Conservation (phyloP, 2,329 filamentous ascomycete genomes). For the Aspergillus sp. region DNA sequence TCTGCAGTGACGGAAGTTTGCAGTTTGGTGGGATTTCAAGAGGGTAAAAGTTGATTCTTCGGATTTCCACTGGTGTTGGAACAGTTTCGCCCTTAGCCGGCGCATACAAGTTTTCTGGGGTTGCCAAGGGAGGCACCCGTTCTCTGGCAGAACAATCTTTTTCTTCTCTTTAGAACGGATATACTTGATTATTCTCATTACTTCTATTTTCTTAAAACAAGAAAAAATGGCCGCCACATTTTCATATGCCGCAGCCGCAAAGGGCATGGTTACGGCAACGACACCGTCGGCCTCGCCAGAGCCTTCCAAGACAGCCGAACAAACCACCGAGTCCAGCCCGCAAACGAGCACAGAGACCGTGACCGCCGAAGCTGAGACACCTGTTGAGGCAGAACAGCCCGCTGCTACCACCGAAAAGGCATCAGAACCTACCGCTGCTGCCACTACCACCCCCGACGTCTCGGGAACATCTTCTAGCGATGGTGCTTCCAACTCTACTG, state of each 20-base stretch:
- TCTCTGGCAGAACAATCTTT: conserved; percentile 21
- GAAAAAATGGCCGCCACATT: conserved; percentile 55
- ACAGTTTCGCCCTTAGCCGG: conserved; percentile 16
- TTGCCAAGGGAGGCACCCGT: conserved; percentile 17
- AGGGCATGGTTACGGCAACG: conserved; percentile 58
- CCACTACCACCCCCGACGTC: conserved; percentile 24
- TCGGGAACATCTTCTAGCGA: conserved; percentile 50
- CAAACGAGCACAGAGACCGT: conserved; percentile 26
- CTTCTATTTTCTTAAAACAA: conserved; percentile 7
- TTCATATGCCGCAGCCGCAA: conserved; percentile 94
- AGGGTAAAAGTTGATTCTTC: conserved; percentile 20
- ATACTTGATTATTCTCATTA: conserved; percentile 8
- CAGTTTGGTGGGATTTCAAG: conserved; percentile 25
- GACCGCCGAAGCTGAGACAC: conserved; percentile 44
- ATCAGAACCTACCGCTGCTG: conserved; percentile 25
- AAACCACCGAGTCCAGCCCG: conserved; percentile 21
- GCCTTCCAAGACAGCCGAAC: conserved; percentile 25
- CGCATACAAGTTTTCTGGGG: conserved; percentile 16
- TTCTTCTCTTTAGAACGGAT: conserved; percentile 12
- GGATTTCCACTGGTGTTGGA: conserved; percentile 21
- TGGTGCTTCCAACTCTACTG: conserved; percentile 48
- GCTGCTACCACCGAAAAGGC: conserved; percentile 25
- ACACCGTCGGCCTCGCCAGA: conserved; percentile 40
- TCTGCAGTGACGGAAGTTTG: conserved; percentile 16
- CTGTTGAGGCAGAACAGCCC: conserved; percentile 35